Base-by-base conservation (phyloP, 352 stramenopile genomes). In the Phytophthora litchii region DNA sequence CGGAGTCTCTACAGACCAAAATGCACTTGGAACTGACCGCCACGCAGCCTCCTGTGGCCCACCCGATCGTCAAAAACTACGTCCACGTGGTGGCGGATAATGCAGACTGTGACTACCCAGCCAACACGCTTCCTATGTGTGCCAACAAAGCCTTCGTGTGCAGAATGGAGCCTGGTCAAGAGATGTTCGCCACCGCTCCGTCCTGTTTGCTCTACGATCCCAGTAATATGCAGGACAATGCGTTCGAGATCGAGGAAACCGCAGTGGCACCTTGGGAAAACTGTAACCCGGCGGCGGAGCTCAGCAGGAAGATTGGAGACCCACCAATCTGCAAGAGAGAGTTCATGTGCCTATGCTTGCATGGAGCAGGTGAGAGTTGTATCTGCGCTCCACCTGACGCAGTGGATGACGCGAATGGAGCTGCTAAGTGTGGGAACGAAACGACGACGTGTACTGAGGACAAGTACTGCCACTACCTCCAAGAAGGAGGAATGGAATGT, bases 401-500 rank as follows among this genome's bases (percentile, higher is more conserved):
- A 20, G 74, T 81, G 38, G 54, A 62, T 4, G 67, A 68, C 11
- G 31, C n/a, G 3, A 67, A 55, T 38, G 62, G 62, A 54, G 58
- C 53, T 34, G 25, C 57, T 4, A 66, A 51, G 35, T 78, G 71
- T 37, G 61, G 54, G 0, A 60, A 56, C n/a, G 48, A 8, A 14
- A 68, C 38, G 2, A 20, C 46, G 10, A 23, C 43, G n/a, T 84
- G 74, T 23, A 34, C 29, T 2, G 38, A 60, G 9, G 54, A 57
- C 54, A 60, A 76, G 49, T 84, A 84, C 54, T 84, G 75, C 66
- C 69, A 74, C 60, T 80, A 61, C 58, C 48, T 71, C n/a, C 40
- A 62, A 45, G 32, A 41, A 10, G 72, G 66, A 35, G 66, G 62
- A 14, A 54, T 66, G 17, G 40, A 70, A 17, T 84, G 75, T 31